These are phyloP conservation scores for Myxozyma mucilagina DNA, from an alignment of 805 yeast species.

Conservation along the genomic window DNA sequence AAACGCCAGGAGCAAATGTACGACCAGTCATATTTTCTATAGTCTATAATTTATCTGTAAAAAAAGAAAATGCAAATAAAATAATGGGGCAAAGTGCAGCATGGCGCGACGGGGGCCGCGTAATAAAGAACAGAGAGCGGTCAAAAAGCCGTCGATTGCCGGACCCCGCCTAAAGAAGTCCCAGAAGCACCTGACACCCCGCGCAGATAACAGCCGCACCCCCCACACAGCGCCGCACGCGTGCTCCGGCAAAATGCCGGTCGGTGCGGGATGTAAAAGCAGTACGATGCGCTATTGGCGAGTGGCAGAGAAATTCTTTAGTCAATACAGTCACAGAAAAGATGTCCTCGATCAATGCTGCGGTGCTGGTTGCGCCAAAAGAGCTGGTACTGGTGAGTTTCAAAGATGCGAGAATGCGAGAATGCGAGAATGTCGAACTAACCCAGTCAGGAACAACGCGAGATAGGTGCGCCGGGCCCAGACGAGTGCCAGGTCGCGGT, in stretches of 20 bases:
- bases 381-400: constrained; percentile 12
- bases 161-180: neutral
- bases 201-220: too few relatives aligned
- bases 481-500: constrained; percentile 32
- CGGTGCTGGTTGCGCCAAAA: constrained; percentile 19
- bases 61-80: neutral
- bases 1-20: constrained; percentile 22
- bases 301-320: too few relatives aligned
- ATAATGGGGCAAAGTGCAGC: neutral
- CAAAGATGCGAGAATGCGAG: neutral
- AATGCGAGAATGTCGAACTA: neutral
- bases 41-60: too few relatives aligned
- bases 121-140: too few relatives aligned
- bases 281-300: too few relatives aligned
- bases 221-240: too few relatives aligned
- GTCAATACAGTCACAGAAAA: neutral
- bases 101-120: too few relatives aligned
- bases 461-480: constrained; percentile 20
- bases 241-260: too few relatives aligned
- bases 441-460: constrained; percentile 19
- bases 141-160: neutral
- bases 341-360: constrained; percentile 14
- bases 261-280: too few relatives aligned
- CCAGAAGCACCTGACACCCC: too few relatives aligned
- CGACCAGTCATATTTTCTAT: constrained; percentile 2